A percentile compares a stretch with the other conserved stretches of the same genome.
Conservation (phyloP, 306 rosid species). For the Carpinus fangiana region DNA sequence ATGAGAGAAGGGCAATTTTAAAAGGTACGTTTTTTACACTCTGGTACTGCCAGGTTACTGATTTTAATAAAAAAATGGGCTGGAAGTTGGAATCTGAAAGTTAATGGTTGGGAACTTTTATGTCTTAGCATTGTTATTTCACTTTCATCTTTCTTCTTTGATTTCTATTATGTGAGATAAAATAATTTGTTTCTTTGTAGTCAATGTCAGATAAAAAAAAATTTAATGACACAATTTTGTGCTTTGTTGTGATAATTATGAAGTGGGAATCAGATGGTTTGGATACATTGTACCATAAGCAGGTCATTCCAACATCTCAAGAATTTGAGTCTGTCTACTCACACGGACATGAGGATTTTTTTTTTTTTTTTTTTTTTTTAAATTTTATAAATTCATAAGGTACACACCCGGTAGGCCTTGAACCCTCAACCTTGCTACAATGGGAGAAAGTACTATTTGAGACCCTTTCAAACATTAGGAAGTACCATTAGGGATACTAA, state of each 20-base stretch:
- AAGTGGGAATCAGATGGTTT: neutral
- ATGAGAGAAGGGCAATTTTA: slow-evolving; percentile 73
- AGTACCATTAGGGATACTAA: neutral
- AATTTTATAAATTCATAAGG: too few relatives aligned
- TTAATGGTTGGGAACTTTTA: neutral
- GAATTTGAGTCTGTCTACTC: neutral
- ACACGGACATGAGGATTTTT: too few relatives aligned
- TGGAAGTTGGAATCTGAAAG: slow-evolving; percentile 4
- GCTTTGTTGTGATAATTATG: neutral
- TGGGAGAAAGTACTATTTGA: too few relatives aligned
- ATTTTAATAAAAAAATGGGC: neutral
- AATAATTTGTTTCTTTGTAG: neutral
- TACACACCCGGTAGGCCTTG: too few relatives aligned
- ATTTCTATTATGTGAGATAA: neutral
- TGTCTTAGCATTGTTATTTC: neutral
- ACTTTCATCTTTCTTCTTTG: neutral
- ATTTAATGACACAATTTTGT: neutral
- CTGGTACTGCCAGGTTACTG: neutral
- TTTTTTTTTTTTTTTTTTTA: too few relatives aligned
- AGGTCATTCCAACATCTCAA: neutral
- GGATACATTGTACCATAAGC: neutral
- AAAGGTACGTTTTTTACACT: slow-evolving; percentile 55
- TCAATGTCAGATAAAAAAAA: neutral
- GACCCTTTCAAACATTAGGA: too few relatives aligned
- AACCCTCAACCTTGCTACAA: too few relatives aligned